phyloP scores from a whole-genome alignment of 2,329 filamentous ascomycete species.

The Colletotrichum costaricense region DNA sequence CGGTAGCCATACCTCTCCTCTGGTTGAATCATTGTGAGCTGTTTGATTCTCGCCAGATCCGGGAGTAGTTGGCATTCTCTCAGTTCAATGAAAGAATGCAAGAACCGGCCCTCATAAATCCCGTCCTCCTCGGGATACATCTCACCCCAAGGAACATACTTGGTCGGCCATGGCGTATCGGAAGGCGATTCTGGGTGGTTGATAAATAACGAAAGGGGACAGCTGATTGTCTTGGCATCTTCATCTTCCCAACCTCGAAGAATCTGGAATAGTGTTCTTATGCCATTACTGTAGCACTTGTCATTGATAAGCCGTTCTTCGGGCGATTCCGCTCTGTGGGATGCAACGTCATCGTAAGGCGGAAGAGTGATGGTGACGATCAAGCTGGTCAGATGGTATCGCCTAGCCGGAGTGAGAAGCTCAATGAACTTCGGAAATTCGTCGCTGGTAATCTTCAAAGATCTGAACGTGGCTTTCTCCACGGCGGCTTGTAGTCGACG shows the following conservation, averaged over 20 bases:
- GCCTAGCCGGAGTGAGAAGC: not conserved
- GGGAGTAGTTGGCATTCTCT: not conserved
- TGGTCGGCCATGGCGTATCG: not conserved
- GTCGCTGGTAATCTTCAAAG: not conserved
- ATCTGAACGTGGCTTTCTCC: conserved; percentile 3
- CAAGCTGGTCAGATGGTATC: not conserved
- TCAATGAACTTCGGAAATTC: not conserved
- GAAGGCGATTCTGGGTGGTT: conserved; percentile 5
- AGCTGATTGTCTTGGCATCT: not conserved
- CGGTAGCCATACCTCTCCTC: not conserved
- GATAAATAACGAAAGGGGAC: not conserved
- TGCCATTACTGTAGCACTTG: not conserved
- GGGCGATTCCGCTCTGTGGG: not conserved
- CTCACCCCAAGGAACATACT: not conserved
- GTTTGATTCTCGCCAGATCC: not conserved
- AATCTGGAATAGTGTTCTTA: not conserved
- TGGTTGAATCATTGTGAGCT: not conserved
- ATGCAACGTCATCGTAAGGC: not conserved
- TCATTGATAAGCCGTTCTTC: not conserved
- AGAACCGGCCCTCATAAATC: not conserved
- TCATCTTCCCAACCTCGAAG: not conserved
- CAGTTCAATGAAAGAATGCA: conserved; percentile 1
- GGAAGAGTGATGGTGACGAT: not conserved
- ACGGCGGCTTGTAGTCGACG: conserved; percentile 1
- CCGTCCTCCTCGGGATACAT: not conserved